Evolutionary conservation across 208 protist species (phyloP).

Genomic region (Acanthamoeba lugdunensis): DNA sequence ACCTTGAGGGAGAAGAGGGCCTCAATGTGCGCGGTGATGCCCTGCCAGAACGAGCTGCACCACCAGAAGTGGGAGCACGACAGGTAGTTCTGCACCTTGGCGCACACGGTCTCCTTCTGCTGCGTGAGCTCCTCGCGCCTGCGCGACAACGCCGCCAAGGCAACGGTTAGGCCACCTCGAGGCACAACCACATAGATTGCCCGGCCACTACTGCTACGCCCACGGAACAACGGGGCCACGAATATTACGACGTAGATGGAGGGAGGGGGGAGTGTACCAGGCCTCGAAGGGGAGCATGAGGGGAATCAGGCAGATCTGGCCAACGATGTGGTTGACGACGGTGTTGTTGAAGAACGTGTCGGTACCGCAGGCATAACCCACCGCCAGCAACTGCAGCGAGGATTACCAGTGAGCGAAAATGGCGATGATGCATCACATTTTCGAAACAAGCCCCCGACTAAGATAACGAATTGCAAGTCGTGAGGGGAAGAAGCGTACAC

Average conservation of each 20-base stretch:
- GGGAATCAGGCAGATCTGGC: constrained; percentile 57
- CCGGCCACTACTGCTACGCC: no score
- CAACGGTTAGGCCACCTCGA: no score
- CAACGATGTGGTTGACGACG: constrained; percentile 66
- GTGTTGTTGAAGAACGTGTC: constrained; percentile 78
- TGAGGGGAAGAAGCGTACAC: not conserved
- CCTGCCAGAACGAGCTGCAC: constrained; percentile 72
- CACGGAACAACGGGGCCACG: not conserved
- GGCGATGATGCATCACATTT: no score
- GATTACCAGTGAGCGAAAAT: no score
- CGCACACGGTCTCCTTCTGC: constrained; percentile 59
- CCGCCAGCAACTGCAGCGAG: constrained; percentile 70
- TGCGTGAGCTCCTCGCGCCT: constrained; percentile 71
- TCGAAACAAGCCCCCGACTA: no score
- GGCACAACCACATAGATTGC: no score
- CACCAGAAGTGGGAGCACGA: constrained; percentile 64
- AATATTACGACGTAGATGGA: not conserved
- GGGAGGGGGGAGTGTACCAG: not conserved
- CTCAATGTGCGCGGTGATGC: constrained; percentile 75
- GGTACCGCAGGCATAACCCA: constrained; percentile 77
- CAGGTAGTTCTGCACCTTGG: constrained; percentile 60
- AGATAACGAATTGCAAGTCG: no score
- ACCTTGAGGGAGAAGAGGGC: constrained; percentile 48
- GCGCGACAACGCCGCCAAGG: not conserved
- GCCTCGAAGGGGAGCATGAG: constrained; percentile 70